Base-by-base conservation (phyloP, 352 stramenopile species). In the Phytophthora pistaciae region DNA sequence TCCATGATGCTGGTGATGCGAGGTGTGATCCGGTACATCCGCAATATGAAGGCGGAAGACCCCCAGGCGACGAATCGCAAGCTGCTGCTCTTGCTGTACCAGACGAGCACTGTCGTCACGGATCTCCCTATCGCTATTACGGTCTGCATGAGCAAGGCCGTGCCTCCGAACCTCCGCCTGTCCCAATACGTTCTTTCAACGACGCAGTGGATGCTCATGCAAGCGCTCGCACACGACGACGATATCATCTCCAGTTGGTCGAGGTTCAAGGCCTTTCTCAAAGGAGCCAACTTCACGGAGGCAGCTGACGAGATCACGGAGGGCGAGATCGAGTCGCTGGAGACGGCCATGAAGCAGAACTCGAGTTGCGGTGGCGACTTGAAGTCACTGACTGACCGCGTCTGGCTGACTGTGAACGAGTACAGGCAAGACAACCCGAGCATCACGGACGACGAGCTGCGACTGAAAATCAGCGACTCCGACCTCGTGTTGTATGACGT, bases 401-500 rank as follows among this genome's bases (percentile, higher is more conserved):
- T 78, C 27, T 68, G 79, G 50, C 63, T 64, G 2, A 55, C 68
- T 0, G 76, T 90, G 10, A 68, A 80, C 53, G 33, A 79, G 40
- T 66, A 84, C 60, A 82, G 86, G 61, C 36, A 49, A 5, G 49
- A 58, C 0, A 70, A 68, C 8, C 73, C 70, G 5, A 64, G 23
- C 5, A 78, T 58, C 10, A 60, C 79, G 1, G 66, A 80, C 21
- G 76, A 80, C 4, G 60, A 76, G 7, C 74, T 90, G 59, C 80
- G 78, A 0, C 72, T 81, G 48, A 54, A 64, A n/a, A 48, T 88
- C 23, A 68, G 74, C 14, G 75, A 85, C 29, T 82, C 80, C 56
- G 46, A 82, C n/a, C 52, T 87, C 8, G 71, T 87, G 16, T 53
- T 85, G n/a, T 75, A 76, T n/a, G 77, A 89, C 21, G 73, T 88